These are phyloP conservation scores for Erysiphe pulchra DNA, from an alignment of 2,329 filamentous ascomycete genomes.

Conservation along the genomic window DNA sequence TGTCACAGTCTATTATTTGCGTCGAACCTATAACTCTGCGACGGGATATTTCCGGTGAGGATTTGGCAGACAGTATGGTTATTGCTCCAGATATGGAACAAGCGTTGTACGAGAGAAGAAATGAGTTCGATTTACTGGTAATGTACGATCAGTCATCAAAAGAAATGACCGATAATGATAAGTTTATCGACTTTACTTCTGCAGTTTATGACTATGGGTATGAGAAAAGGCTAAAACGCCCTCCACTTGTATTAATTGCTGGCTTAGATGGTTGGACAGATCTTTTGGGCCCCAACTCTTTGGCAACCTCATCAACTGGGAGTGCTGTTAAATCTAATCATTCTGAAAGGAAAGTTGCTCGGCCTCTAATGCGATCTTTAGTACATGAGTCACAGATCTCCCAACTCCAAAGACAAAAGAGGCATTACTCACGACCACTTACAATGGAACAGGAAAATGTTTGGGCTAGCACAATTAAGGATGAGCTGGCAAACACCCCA, in stretches of 20 bases:
- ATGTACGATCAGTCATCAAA: constrained; percentile 56
- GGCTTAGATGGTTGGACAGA: constrained; percentile 73
- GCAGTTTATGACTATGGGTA: constrained; percentile 69
- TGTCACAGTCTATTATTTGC: constrained; percentile 62
- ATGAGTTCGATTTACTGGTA: constrained; percentile 66
- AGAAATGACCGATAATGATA: constrained; percentile 17
- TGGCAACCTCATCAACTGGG: constrained; percentile 29
- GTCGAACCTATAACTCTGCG: constrained; percentile 61
- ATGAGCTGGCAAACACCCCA: constrained; percentile 13
- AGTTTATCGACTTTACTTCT: constrained; percentile 45
- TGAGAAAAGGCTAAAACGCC: constrained; percentile 43
- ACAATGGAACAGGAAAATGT: constrained; percentile 56
- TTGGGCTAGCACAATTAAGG: constrained; percentile 46
- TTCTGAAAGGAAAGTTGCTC: constrained; percentile 13
- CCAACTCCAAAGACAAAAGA: constrained; percentile 14
- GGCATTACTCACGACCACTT: constrained; percentile 35
- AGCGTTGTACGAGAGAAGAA: constrained; percentile 40
- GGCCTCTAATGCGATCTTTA: constrained; percentile 24
- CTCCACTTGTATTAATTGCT: constrained; percentile 55
- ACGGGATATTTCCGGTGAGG: constrained; percentile 34
- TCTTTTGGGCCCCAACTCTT: constrained; percentile 32
- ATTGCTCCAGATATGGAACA: constrained; percentile 53
- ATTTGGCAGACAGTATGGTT: constrained; percentile 41
- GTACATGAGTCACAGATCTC: constrained; percentile 13
- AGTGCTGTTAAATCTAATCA: constrained; percentile 3